These are phyloP conservation scores for Talaromyces sp. DNA, from an alignment of 2,329 filamentous ascomycete species.

Conservation along the genomic window DNA sequence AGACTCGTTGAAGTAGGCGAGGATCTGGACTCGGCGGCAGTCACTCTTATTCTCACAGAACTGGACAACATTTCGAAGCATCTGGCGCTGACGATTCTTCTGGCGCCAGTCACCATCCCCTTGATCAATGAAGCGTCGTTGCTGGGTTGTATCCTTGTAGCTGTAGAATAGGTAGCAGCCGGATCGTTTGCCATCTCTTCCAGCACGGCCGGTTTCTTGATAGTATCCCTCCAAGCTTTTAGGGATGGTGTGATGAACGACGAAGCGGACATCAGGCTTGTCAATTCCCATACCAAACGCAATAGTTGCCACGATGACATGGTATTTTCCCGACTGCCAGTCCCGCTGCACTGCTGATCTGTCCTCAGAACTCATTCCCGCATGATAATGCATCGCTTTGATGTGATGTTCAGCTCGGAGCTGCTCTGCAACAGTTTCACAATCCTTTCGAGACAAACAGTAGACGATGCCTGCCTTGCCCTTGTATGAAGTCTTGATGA, in stretches of 20 bases:
- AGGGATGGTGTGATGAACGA: slow-evolving; percentile 86
- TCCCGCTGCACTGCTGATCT: slow-evolving; percentile 67
- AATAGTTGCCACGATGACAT: slow-evolving; percentile 95
- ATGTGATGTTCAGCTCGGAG: slow-evolving; percentile 60
- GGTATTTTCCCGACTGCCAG: slow-evolving; percentile 75
- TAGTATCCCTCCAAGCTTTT: slow-evolving; percentile 98
- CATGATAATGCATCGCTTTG: slow-evolving; percentile 79
- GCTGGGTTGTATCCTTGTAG: slow-evolving; percentile 66
- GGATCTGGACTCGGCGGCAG: slow-evolving; percentile 80
- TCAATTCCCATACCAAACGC: slow-evolving; percentile 99
- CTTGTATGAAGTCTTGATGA: slow-evolving; percentile 64
- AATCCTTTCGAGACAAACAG: slow-evolving; percentile 76
- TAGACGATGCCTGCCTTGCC: slow-evolving; percentile 87
- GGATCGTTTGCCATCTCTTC: slow-evolving; percentile 80
- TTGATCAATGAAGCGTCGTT: slow-evolving; percentile 78
- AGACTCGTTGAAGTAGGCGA: slow-evolving; percentile 88
- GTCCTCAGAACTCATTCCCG: slow-evolving; percentile 62
- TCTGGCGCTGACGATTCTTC: slow-evolving; percentile 75
- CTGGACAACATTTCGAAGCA: slow-evolving; percentile 78
- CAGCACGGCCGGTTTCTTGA: slow-evolving; percentile 93
- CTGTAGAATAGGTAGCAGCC: slow-evolving; percentile 88
- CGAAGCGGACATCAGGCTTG: slow-evolving; percentile 92
- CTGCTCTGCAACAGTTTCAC: slow-evolving; percentile 71
- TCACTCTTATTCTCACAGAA: slow-evolving; percentile 88
- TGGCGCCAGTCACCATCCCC: slow-evolving; percentile 71